A percentile compares a stretch with the other conserved stretches of the same genome.
Conservation (phyloP, 805 yeast species). For the Helenozyma baotianmanensis region DNA sequence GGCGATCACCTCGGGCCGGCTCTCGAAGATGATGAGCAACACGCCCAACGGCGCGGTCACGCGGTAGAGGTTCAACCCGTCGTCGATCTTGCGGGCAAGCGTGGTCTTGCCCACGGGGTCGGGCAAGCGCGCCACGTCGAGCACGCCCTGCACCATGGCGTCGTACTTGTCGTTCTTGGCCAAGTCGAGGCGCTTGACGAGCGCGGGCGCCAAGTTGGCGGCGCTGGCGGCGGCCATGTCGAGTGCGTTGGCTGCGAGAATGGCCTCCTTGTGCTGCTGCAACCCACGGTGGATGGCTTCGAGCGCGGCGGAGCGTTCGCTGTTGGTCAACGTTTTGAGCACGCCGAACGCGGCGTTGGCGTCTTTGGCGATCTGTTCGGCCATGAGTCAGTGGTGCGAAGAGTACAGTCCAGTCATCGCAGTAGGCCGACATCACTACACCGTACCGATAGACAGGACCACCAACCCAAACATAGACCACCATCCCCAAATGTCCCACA, state of each 20-base stretch:
- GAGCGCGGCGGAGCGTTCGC: slow-evolving; percentile 69
- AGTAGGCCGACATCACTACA: too few species aligned
- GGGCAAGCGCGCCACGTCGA: slow-evolving; percentile 82
- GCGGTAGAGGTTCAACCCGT: slow-evolving; percentile 77
- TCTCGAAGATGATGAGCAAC: slow-evolving; percentile 84
- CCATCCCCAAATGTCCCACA: too few species aligned
- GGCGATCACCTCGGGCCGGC: slow-evolving; percentile 98
- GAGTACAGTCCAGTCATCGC: too few species aligned
- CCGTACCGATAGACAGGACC: too few species aligned
- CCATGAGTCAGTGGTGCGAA: slow-evolving; percentile 39
- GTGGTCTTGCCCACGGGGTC: slow-evolving; percentile 93
- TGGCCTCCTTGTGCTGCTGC: slow-evolving; percentile 50
- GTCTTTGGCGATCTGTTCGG: slow-evolving; percentile 71
- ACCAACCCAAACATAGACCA: too few species aligned
- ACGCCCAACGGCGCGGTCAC: slow-evolving; percentile 95
- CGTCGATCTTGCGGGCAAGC: slow-evolving; percentile 80
- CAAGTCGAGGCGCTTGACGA: slow-evolving; percentile 81
- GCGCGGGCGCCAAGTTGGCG: slow-evolving; percentile 60
- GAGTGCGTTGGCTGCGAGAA: slow-evolving; percentile 65
- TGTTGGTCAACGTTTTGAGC: slow-evolving; percentile 72
- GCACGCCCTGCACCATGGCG: slow-evolving; percentile 88
- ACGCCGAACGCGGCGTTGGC: slow-evolving; percentile 83
- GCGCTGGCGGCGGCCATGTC: slow-evolving; percentile 70
- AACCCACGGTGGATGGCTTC: slow-evolving; percentile 69
- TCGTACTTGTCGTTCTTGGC: slow-evolving; percentile 82